A percentile compares a stretch with the other conserved stretches of the same genome.
These are phyloP conservation scores for Ballota nigra DNA, from an alignment of 257 asterid genomes.

Conservation along the genomic window DNA sequence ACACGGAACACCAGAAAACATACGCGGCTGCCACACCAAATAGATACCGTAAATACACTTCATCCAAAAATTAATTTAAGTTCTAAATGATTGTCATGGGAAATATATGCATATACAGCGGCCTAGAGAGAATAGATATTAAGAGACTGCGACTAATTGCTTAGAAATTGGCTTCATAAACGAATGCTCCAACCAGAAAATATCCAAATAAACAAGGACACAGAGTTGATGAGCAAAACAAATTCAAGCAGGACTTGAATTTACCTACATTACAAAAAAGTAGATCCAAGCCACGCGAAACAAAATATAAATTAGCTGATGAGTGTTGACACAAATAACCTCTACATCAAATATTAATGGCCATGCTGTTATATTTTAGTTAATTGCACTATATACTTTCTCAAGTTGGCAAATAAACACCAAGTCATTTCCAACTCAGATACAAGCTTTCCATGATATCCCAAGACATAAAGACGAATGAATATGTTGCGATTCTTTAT, in stretches of 20 bases:
- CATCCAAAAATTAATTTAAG: neutral
- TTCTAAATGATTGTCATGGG: neutral
- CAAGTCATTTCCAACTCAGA: neutral
- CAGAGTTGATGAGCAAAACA: neutral
- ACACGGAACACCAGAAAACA: neutral
- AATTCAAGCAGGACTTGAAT: neutral
- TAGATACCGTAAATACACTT: neutral
- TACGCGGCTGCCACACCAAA: neutral
- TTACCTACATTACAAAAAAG: neutral
- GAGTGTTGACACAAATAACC: neutral
- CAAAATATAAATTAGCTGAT: no score
- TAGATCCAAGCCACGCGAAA: neutral
- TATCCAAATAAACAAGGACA: neutral
- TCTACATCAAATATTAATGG: neutral
- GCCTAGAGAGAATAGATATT: neutral
- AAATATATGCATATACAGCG: neutral
- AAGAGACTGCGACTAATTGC: neutral
- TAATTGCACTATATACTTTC: no score
- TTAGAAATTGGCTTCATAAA: neutral
- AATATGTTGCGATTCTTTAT: neutral
- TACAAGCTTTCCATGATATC: neutral
- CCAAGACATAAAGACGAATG: neutral
- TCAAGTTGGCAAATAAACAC: constrained; percentile 1
- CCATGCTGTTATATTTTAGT: neutral
- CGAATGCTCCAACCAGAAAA: neutral